Base-by-base conservation (phyloP, 192 early-diverging fungal species). In the Coemansia furcata region DNA sequence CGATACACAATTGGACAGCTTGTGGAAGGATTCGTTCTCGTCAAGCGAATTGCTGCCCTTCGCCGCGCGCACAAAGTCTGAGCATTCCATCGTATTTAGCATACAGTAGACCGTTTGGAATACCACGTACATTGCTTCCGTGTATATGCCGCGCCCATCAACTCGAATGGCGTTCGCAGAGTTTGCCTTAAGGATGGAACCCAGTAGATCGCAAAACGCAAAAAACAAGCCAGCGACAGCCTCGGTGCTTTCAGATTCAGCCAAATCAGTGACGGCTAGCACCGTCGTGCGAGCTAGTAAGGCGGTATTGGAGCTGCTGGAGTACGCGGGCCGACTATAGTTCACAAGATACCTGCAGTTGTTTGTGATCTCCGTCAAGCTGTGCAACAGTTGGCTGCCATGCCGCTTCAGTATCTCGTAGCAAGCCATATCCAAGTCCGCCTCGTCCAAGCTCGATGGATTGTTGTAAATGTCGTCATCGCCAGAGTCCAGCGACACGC, bases 11-110 rank as follows among this genome's bases (percentile, higher is more conserved):
- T 52, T 69, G 1, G 78, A 80, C 3, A 80, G 69, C 21, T 67
- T 62, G 47, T 75, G 69, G 55, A 80, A 69, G 17, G 78, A 66
- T 55, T 80, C 73, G 37, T 57, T 46, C 78, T 80, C 78, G 50
- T 69, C 68, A 29, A 80, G 50, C 14, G 42, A 44, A 5, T 26
- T 60, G 50, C 67, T 69, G 42, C 44, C 55, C 60, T 75, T 75
- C 46, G 59, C 73, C 60, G 68, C 64, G 29, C 59, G 72, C 21
- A 80, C 78, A 66, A 72, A 74, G 43, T 62, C 62, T 23, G 66
- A 64, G 68, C 74, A 80, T 47, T 75, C 73, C 54, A 71, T 38
- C 43, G 78, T 71, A 42, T 75, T 81, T 1, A 81, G 78, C 78
- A 81, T 81, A 40, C 61, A 47, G 50, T 76, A 81, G 19, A 81